Base-by-base conservation (phyloP, 345 rosid species). In the Linum trigynum region DNA sequence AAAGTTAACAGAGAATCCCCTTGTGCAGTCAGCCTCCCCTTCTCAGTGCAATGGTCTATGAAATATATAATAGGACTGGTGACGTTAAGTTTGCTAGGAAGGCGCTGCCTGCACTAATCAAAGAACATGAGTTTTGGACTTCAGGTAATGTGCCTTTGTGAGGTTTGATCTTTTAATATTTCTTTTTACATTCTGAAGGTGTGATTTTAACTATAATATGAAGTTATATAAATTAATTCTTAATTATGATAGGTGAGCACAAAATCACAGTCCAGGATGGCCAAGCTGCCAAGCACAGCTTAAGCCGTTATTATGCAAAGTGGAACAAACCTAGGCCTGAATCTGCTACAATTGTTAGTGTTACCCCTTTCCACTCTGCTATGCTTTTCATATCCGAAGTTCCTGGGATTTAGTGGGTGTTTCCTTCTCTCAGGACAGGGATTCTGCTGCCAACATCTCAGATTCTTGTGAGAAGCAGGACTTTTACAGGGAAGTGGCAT, bases 301-400 rank as follows among this genome's bases (percentile, higher is more conserved):
- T 89, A 53, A 84, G 83, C 71, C 87, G 96, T 38, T 95, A 88
- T 68, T 91, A 86, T 66, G 99, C 98, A 56, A 80, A 78, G 85
- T 95, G 98, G 99, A 76, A 91, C 79, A 78, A 71, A 68, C 98
- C 97, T 2, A 75, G 99, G 77, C 98, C 97, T 8, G 98, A 95
- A 79, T 76, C 89, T 66, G 63, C 79, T 16, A 78, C 83, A 5
- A 73, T 65, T 3, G 94, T 85, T 57, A 67, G 89, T 77, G 74
- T 79, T 57, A 17, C n/a, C 55, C 57, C 51, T 68, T 68, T 39
- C 15, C 17, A n/a, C 50, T 61, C 37, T 17, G 36, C 63, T 7
- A 53, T 64, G 56, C n/a, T 32, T 63, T 23, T 16, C 11, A 48
- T n/a, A 32, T 57, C 40, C 59, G 55, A 4, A 35, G 16, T 57